phyloP scores from a whole-genome alignment of 352 stramenopile genomes.

The Pythium rhizo-oryzae region DNA sequence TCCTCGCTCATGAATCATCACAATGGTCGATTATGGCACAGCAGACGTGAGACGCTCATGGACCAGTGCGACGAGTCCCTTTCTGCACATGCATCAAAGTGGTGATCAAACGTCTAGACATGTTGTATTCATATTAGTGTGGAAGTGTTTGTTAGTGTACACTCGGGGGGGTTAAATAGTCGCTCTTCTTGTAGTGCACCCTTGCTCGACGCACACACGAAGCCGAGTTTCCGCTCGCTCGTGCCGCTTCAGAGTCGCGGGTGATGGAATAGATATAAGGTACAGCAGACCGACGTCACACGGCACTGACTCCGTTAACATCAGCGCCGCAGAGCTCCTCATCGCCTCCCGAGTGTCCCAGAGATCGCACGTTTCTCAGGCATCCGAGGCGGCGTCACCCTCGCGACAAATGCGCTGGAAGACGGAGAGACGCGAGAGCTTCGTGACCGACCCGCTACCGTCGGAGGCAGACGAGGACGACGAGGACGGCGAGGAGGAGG shows the following conservation, averaged over 20 bases:
- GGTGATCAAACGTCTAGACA: neutral
- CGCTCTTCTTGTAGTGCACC: slow-evolving; percentile 12
- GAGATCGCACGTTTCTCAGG: neutral
- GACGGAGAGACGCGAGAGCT: slow-evolving; percentile 77
- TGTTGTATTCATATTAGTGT: slow-evolving; percentile 22
- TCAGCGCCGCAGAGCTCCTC: neutral
- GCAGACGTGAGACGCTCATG: neutral
- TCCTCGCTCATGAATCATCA: neutral
- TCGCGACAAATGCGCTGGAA: slow-evolving; percentile 86
- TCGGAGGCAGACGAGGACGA: slow-evolving; percentile 36
- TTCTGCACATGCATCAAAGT: neutral
- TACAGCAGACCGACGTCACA: slow-evolving; percentile 4
- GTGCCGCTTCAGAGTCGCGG: neutral
- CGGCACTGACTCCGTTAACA: neutral
- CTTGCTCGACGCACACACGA: neutral
- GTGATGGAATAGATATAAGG: slow-evolving; percentile 12
- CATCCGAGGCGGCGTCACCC: slow-evolving; percentile 15
- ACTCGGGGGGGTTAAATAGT: slow-evolving; percentile 25
- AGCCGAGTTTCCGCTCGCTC: neutral
- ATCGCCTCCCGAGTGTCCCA: neutral
- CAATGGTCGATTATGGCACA: neutral
- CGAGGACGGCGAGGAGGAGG: slow-evolving; percentile 35
- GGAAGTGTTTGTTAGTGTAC: slow-evolving; percentile 17
- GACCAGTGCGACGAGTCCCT: neutral
- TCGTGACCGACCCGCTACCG: slow-evolving; percentile 38